Evolutionary conservation across 768 basidiomycete species (phyloP).

Genomic region (Xerocomellus dryophilus): DNA sequence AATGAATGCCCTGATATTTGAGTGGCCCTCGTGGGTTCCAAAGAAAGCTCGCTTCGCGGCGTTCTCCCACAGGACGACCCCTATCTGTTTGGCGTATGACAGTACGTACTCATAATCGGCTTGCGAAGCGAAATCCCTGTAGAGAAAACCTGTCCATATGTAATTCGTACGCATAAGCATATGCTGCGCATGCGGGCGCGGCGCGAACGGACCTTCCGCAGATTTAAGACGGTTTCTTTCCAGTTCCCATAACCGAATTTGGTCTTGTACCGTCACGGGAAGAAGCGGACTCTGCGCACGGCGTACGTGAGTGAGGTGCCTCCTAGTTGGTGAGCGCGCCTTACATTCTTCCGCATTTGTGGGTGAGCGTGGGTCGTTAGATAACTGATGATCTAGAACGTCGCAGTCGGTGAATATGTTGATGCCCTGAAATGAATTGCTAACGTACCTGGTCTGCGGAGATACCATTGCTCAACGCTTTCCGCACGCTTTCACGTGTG

Average conservation of each 20-base stretch:
- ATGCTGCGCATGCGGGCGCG: constrained; percentile 8
- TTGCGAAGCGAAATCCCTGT: constrained; percentile 82
- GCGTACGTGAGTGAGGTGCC: constrained; percentile 15
- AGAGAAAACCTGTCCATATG: constrained; percentile 68
- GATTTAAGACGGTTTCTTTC: constrained; percentile 90
- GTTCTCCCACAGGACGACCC: constrained; percentile 83
- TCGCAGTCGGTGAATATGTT: constrained; percentile 14
- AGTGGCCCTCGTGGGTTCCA: constrained; percentile 72
- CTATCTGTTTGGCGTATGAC: constrained; percentile 79
- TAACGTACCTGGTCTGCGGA: constrained; percentile 85
- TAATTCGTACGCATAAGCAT: constrained; percentile 5
- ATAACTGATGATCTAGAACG: constrained; percentile 86
- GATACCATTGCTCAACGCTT: constrained; percentile 91
- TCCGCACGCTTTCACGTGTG: constrained; percentile 93
- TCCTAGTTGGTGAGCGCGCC: constrained; percentile 17
- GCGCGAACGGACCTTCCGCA: constrained; percentile 63
- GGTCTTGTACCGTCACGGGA: constrained; percentile 97
- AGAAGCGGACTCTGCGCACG: constrained; percentile 75
- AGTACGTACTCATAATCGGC: constrained; percentile 86
- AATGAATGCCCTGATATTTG: constrained; percentile 76
- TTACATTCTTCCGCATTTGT: constrained; percentile 93
- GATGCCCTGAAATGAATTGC: constrained; percentile 15
- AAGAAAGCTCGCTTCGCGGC: constrained; percentile 74
- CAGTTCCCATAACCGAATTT: constrained; percentile 95
- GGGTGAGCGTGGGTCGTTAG: constrained; percentile 93